Percentiles rank a stretch among this genome's conserved stretches.
phyloP scores from a whole-genome alignment of 164 flowering plant species.

The Protea cynaroides region DNA sequence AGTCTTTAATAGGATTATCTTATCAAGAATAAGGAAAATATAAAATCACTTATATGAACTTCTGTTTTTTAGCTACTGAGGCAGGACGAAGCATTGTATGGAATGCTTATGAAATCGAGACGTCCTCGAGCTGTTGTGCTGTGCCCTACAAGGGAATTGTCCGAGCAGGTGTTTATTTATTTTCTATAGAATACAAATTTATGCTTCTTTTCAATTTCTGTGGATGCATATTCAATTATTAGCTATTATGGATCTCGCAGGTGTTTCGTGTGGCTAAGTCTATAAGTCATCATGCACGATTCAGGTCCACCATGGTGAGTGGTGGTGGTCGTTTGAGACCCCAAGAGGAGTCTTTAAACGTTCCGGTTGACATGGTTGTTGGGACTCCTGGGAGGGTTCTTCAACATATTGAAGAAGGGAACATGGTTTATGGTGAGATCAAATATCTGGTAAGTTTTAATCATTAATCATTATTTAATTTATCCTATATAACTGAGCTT shows the following conservation, averaged over 20 bases:
- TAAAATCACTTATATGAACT: background rate
- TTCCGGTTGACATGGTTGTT: conserved; percentile 89
- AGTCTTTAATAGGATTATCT: background rate
- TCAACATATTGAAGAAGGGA: conserved; percentile 93
- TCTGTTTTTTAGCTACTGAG: conserved; percentile 52
- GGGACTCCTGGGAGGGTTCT: conserved; percentile 98
- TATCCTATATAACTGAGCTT: too few relatives aligned
- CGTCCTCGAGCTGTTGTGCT: conserved; percentile 94
- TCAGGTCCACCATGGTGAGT: conserved; percentile 89
- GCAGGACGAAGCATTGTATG: conserved; percentile 57
- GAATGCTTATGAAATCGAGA: conserved; percentile 80
- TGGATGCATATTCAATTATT: conserved; percentile 1
- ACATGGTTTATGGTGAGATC: conserved; percentile 94
- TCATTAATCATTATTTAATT: background rate
- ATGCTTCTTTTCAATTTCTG: background rate
- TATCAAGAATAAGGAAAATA: too few relatives aligned
- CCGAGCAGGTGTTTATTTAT: conserved; percentile 63
- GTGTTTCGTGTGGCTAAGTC: conserved; percentile 93
- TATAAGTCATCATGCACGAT: conserved; percentile 90
- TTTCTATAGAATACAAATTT: background rate
- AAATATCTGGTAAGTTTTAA: conserved; percentile 63
- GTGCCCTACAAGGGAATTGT: conserved; percentile 94
- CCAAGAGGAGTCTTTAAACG: conserved; percentile 81
- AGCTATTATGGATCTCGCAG: conserved; percentile 24
- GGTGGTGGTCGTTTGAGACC: conserved; percentile 92